Percentiles rank a stretch among this genome's conserved stretches.
Conservation (phyloP, 306 rosid genomes). For the Pterocarpus macrocarpus region DNA sequence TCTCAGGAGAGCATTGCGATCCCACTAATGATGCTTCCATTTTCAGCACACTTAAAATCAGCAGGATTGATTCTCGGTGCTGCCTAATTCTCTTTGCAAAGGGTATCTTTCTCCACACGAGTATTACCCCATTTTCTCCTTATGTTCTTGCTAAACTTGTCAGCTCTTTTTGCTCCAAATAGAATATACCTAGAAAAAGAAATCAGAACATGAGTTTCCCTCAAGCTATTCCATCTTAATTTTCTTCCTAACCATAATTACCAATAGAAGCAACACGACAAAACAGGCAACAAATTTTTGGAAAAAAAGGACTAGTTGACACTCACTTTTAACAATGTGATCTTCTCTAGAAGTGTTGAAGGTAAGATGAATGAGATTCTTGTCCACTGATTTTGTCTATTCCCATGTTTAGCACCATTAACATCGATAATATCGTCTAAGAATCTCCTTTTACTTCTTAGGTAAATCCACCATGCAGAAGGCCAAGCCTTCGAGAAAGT, state of each 20-base stretch:
- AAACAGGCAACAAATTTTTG: not conserved
- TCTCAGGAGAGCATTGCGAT: no score
- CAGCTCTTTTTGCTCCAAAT: no score
- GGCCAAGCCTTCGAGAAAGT: not conserved
- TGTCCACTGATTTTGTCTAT: not conserved
- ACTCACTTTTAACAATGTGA: not conserved
- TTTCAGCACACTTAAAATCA: no score
- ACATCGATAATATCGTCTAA: constrained; percentile 19
- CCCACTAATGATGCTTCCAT: no score
- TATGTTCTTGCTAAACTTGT: no score
- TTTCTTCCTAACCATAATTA: not conserved
- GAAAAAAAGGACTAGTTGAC: not conserved
- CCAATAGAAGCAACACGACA: not conserved
- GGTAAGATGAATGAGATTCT: constrained; percentile 16
- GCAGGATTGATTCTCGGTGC: no score
- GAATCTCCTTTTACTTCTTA: not conserved
- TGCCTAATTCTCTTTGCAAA: no score
- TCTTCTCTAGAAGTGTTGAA: not conserved
- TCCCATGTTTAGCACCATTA: not conserved
- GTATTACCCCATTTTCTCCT: no score
- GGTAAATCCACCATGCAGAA: not conserved
- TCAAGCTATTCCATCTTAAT: no score
- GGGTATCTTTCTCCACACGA: no score
- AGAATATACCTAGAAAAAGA: no score
- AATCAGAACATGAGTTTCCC: no score